Evolutionary conservation across 306 rosid species (phyloP), one percentile per base, ranked within the genome.

Genomic region (Cyclanthera cordifolia): DNA sequence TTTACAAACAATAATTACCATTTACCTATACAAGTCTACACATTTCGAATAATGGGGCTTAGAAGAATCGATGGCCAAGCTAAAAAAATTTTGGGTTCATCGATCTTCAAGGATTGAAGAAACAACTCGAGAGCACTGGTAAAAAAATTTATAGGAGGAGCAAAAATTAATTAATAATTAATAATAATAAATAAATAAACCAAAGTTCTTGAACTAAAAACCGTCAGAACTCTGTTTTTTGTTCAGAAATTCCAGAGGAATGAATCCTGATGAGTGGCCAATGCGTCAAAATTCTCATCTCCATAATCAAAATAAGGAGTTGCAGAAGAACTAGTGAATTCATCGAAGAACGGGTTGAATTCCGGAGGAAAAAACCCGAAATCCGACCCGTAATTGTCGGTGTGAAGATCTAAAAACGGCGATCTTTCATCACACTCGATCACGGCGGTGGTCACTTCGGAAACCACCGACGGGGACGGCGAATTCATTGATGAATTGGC

Each of bases 231-330:
- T 45, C 39, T 45, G 70, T 19, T 60, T 61, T 61, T 61, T 6
- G 4, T 9, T 71, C 73, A 82, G 74, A 85, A 90, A 80, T 78
- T 90, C 97, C 97, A 90, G 4, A 87, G 82, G 72, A 77, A 88
- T 1, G 95, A 69, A 0, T 78, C 87, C 2, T 86, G 78, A 5
- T 73, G 28, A 8, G 66, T 13, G 10, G 60, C 19, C 25, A 51
- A 28, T 14, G 75, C 86, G 0, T 87, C 95, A 13, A 50, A 16
- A 41, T 69, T 80, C 6, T 86, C 95, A 21, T 85, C 95, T 27
- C 59, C 84, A 32, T 76, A 85, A 68, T 79, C 82, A 25, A 21
- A 74, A 3, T 14, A 66, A 0, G 82, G 64, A n/a, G 66, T 1
- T 39, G 82, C 79, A 25, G 83, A 9, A 9, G 21, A 3, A 17